A percentile compares a stretch with the other conserved stretches of the same genome.
Conservation (phyloP, 164 flowering plant species). For the Tetrastigma voinierianum region DNA sequence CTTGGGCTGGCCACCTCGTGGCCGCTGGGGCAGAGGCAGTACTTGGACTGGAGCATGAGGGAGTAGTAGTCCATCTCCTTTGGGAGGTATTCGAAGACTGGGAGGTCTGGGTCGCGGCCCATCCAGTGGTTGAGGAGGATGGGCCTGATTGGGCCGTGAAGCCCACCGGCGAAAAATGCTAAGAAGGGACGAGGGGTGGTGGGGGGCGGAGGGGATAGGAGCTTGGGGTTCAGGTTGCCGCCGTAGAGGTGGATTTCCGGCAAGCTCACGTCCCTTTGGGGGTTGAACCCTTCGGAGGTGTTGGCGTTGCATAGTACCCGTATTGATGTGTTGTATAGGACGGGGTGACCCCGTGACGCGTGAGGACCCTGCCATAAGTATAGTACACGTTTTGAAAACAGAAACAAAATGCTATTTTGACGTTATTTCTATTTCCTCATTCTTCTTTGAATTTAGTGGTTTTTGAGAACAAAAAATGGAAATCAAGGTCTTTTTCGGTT, state of each 20-base stretch:
- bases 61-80: slow-evolving; percentile 45
- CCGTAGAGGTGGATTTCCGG: slow-evolving; percentile 59
- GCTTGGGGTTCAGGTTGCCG: slow-evolving; percentile 35
- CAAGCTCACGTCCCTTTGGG: slow-evolving; percentile 62
- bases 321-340: slow-evolving; percentile 65
- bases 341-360: slow-evolving; percentile 38
- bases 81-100: slow-evolving; percentile 59
- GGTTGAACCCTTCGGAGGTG: slow-evolving; percentile 77
- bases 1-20: slow-evolving; percentile 87
- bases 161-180: slow-evolving; percentile 82
- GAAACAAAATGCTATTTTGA: too few relatives aligned
- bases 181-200: slow-evolving; percentile 36
- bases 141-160: slow-evolving; percentile 65
- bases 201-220: slow-evolving; percentile 35
- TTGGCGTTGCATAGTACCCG: slow-evolving; percentile 85
- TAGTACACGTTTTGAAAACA: too few relatives aligned
- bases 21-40: slow-evolving; percentile 83
- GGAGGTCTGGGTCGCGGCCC: slow-evolving; percentile 45
- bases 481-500: too few relatives aligned
- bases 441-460: too few relatives aligned
- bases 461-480: too few relatives aligned
- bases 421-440: too few relatives aligned
- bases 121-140: slow-evolving; percentile 65
- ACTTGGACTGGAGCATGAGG: slow-evolving; percentile 54
- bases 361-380: slow-evolving; percentile 60